Percentiles rank a stretch among this genome's conserved stretches.
These are phyloP conservation scores for Anthracocystis setariae DNA, from an alignment of 1,284 basidiomycete species.

Conservation along the genomic window DNA sequence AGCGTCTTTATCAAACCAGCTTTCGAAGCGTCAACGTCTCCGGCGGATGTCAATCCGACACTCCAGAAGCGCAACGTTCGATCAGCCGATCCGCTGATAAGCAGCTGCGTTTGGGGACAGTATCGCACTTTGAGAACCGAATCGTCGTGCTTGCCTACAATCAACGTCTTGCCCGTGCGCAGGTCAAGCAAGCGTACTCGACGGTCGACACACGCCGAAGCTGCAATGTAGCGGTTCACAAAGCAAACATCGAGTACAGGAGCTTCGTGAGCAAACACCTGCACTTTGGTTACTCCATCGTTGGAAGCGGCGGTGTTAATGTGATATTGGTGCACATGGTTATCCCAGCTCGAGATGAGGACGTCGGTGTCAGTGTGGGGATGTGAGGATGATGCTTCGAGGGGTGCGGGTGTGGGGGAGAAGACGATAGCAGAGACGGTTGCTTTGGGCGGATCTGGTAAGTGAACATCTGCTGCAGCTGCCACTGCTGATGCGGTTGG, in stretches of 20 bases:
- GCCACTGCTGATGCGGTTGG: slow-evolving; percentile 12
- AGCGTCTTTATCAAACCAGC: slow-evolving; percentile 40
- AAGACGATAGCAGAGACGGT: slow-evolving; percentile 51
- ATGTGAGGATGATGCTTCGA: not conserved
- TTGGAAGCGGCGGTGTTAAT: slow-evolving; percentile 11
- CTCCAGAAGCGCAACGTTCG: slow-evolving; percentile 55
- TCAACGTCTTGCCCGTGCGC: slow-evolving; percentile 42
- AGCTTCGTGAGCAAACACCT: slow-evolving; percentile 59
- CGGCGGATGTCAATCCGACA: slow-evolving; percentile 5
- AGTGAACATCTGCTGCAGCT: slow-evolving; percentile 9
- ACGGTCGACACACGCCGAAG: slow-evolving; percentile 58
- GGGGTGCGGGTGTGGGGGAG: slow-evolving; percentile 14
- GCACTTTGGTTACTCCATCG: slow-evolving; percentile 26
- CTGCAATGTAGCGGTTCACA: slow-evolving; percentile 51
- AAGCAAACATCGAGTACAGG: slow-evolving; percentile 65
- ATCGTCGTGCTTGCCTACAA: slow-evolving; percentile 62
- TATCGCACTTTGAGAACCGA: slow-evolving; percentile 55
- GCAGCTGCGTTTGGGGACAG: slow-evolving; percentile 38
- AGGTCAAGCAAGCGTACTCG: slow-evolving; percentile 60
- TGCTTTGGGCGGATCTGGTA: slow-evolving; percentile 36
- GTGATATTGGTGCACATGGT: slow-evolving; percentile 55
- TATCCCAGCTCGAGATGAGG: slow-evolving; percentile 63
- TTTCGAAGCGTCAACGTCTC: not conserved
- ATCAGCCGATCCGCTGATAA: slow-evolving; percentile 55
- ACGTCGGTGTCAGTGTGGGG: slow-evolving; percentile 23